phyloP scores from a whole-genome alignment of 2,329 filamentous ascomycete species.

The Neofusicoccum cordaticola region DNA sequence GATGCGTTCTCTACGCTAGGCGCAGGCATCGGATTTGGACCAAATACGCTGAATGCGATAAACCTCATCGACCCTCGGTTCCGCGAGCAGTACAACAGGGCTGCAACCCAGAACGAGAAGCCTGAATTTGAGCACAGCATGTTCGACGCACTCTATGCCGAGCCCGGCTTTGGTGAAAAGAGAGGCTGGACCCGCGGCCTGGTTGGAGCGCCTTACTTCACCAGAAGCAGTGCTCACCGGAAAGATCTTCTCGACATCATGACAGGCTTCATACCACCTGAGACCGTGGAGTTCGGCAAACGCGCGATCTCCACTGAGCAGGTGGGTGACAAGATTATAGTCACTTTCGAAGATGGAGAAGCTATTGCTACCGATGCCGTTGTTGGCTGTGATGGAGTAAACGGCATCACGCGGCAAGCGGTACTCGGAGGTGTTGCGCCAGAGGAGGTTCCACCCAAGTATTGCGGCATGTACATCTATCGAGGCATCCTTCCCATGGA shows the following conservation, averaged over 20 bases:
- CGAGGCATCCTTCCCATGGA: slow-evolving; percentile 33
- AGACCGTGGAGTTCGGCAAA: slow-evolving; percentile 30
- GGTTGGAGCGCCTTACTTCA: slow-evolving; percentile 38
- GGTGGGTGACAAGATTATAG: slow-evolving; percentile 34
- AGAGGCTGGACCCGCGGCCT: slow-evolving; percentile 37
- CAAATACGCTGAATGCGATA: slow-evolving; percentile 44
- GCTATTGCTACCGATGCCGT: slow-evolving; percentile 32
- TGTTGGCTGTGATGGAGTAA: slow-evolving; percentile 1
- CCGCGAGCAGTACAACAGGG: slow-evolving; percentile 37
- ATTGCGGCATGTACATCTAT: slow-evolving; percentile 29
- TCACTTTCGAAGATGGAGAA: slow-evolving; percentile 37
- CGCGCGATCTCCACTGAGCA: slow-evolving; percentile 30
- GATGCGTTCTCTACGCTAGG: slow-evolving; percentile 12
- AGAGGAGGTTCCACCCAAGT: slow-evolving; percentile 23
- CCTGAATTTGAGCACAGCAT: slow-evolving; percentile 39
- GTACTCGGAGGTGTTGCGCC: slow-evolving; percentile 23
- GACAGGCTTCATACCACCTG: slow-evolving; percentile 43
- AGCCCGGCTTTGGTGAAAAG: slow-evolving; percentile 41
- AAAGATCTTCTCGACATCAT: slow-evolving; percentile 45
- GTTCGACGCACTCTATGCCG: slow-evolving; percentile 42
- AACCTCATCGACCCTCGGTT: slow-evolving; percentile 41
- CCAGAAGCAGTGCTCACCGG: slow-evolving; percentile 42
- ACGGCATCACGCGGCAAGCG: not conserved
- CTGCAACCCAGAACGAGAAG: slow-evolving; percentile 40
- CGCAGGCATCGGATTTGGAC: slow-evolving; percentile 30